These are phyloP conservation scores for Tubosaeta brunneosetosa DNA, from an alignment of 768 basidiomycete genomes.

Conservation along the genomic window DNA sequence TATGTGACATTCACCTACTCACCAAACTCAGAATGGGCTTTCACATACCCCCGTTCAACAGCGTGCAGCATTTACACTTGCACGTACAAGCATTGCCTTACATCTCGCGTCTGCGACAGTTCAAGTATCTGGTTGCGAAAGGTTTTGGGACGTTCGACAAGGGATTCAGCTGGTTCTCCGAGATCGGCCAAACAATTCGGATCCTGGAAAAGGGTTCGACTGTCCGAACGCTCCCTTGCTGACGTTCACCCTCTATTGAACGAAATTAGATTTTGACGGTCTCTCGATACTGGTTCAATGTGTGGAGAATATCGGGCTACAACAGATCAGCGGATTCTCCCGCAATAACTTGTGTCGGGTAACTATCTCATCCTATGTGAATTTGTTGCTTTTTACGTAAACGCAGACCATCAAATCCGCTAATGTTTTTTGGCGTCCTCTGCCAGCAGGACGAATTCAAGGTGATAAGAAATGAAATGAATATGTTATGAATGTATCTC, in stretches of 20 bases:
- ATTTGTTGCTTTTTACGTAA: too few relatives aligned
- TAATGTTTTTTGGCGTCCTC: too few relatives aligned
- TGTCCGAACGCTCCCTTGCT: slow-evolving; percentile 51
- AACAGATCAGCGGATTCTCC: too few relatives aligned
- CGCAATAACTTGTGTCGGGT: too few relatives aligned
- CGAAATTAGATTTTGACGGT: not conserved
- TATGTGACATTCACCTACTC: not conserved
- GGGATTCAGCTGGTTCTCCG: slow-evolving; percentile 70
- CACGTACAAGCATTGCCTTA: slow-evolving; percentile 72
- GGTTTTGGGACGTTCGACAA: slow-evolving; percentile 46
- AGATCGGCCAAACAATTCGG: slow-evolving; percentile 53
- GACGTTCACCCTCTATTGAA: slow-evolving; percentile 2
- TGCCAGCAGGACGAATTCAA: too few relatives aligned
- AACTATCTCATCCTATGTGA: too few relatives aligned
- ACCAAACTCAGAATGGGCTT: slow-evolving; percentile 60
- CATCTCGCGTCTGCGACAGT: slow-evolving; percentile 31
- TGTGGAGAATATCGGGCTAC: too few relatives aligned
- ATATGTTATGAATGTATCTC: too few relatives aligned
- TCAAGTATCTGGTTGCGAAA: slow-evolving; percentile 47
- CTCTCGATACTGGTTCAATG: too few relatives aligned
- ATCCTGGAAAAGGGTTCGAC: slow-evolving; percentile 52
- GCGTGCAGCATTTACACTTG: slow-evolving; percentile 68
- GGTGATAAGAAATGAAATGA: too few relatives aligned
- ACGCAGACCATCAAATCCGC: too few relatives aligned
- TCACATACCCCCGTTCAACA: slow-evolving; percentile 76